These are phyloP conservation scores for Crithidia brevicula DNA, from an alignment of 208 protist species.

Conservation along the genomic window DNA sequence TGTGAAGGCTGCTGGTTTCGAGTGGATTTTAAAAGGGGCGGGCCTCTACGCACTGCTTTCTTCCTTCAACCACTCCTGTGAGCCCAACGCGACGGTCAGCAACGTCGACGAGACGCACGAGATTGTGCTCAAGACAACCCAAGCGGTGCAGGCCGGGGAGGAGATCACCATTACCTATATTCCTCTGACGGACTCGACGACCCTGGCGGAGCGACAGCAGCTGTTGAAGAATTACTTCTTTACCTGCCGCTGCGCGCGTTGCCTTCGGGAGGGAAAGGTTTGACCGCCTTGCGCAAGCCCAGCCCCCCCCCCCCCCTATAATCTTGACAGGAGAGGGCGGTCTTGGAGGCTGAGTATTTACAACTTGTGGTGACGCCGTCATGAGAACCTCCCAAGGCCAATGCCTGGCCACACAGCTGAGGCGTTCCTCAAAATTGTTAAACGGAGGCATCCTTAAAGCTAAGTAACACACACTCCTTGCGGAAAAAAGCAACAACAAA, in stretches of 20 bases:
- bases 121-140: slow-evolving; percentile 59
- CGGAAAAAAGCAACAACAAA: no score
- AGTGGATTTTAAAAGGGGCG: slow-evolving; percentile 72
- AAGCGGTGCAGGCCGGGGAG: slow-evolving; percentile 48
- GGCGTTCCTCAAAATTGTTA: no score
- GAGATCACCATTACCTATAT: slow-evolving; percentile 84
- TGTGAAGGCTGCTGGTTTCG: slow-evolving; percentile 7
- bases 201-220: slow-evolving; percentile 36
- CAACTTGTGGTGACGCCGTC: no score
- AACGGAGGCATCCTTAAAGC: no score
- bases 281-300: no score
- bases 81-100: slow-evolving; percentile 59
- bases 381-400: no score
- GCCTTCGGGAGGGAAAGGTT: slow-evolving; percentile 28
- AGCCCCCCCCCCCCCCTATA: no score
- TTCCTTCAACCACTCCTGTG: slow-evolving; percentile 83
- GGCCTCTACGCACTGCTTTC: slow-evolving; percentile 77
- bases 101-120: slow-evolving; percentile 61
- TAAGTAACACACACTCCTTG: no score
- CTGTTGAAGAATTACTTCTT: slow-evolving; percentile 78
- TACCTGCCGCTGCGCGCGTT: slow-evolving; percentile 65
- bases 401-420: no score
- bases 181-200: slow-evolving; percentile 33
- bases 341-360: no score
- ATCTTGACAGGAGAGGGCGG: no score